Evolutionary conservation across 2,329 filamentous ascomycete genomes (phyloP).

Genomic region (Cladophialophora chaetospira): DNA sequence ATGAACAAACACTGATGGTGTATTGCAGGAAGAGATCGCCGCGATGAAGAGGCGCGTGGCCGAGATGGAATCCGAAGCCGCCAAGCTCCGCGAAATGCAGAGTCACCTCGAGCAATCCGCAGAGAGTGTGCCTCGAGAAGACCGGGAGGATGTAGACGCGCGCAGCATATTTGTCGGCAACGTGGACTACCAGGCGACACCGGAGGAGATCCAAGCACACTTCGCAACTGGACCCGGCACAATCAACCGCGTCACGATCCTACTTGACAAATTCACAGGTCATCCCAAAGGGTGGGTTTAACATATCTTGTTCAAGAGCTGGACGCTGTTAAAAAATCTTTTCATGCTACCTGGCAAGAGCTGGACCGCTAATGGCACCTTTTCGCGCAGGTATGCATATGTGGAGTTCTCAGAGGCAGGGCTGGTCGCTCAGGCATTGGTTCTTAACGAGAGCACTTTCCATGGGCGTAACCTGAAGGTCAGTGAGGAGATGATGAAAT

Average conservation of each 20-base stretch:
- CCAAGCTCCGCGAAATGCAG: conserved; percentile 85
- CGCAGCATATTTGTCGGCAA: conserved; percentile 98
- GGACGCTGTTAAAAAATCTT: conserved; percentile 29
- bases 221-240: conserved; percentile 89
- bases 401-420: conserved; percentile 96
- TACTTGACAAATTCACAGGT: conserved; percentile 96
- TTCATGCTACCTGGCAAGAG: conserved; percentile 63
- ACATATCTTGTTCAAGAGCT: conserved; percentile 34
- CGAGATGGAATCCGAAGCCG: conserved; percentile 88
- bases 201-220: conserved; percentile 97
- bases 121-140: conserved; percentile 74
- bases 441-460: conserved; percentile 95
- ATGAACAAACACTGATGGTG: background rate
- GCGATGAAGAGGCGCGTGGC: conserved; percentile 85
- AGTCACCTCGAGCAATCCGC: conserved; percentile 80
- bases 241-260: conserved; percentile 96
- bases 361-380: conserved; percentile 41
- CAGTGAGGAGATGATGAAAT: conserved; percentile 28
- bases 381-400: conserved; percentile 80
- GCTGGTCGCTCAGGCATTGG: conserved; percentile 87
- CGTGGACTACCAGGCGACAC: conserved; percentile 94
- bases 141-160: conserved; percentile 92
- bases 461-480: conserved; percentile 96
- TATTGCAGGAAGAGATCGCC: conserved; percentile 70
- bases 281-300: conserved; percentile 92